Conservation (phyloP, 768 basidiomycete species). For the Amanita thiersii region DNA sequence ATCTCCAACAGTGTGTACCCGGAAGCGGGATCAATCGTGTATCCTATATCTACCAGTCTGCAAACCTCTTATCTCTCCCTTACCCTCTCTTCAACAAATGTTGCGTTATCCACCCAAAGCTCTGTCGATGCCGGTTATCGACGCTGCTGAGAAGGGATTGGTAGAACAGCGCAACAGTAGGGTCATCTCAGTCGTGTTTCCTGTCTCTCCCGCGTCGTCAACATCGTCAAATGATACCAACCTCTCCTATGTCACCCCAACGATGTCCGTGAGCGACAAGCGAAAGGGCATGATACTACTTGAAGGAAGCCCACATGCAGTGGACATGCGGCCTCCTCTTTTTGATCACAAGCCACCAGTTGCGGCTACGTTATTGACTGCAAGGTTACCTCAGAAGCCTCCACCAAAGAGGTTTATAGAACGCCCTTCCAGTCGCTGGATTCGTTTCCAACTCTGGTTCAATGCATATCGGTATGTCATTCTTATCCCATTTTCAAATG, state of each 20-base stretch:
- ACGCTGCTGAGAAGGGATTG: slow-evolving; percentile 28
- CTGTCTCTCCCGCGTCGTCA: slow-evolving; percentile 7
- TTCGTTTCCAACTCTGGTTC: slow-evolving; percentile 65
- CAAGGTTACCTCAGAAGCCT: slow-evolving; percentile 8
- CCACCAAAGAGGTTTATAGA: slow-evolving; percentile 14
- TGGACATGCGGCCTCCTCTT: background rate
- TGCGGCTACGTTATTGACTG: background rate
- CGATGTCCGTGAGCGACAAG: background rate
- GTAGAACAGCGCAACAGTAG: background rate
- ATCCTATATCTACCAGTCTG: too few species aligned
- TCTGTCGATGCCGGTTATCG: slow-evolving; percentile 17
- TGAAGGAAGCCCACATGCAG: background rate
- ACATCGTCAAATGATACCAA: slow-evolving; percentile 10
- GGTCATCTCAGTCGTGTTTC: background rate
- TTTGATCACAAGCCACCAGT: background rate
- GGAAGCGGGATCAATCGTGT: too few species aligned
- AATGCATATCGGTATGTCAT: slow-evolving; percentile 61
- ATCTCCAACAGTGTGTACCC: too few species aligned
- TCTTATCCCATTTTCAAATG: too few species aligned
- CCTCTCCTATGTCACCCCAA: slow-evolving; percentile 6
- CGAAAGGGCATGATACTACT: background rate
- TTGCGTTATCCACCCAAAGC: too few species aligned
- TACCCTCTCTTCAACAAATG: too few species aligned
- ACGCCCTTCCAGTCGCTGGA: slow-evolving; percentile 43
- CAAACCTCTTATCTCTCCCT: too few species aligned